Conservation (phyloP, 2,329 filamentous ascomycete species). For the Scytalidium lignicola region DNA sequence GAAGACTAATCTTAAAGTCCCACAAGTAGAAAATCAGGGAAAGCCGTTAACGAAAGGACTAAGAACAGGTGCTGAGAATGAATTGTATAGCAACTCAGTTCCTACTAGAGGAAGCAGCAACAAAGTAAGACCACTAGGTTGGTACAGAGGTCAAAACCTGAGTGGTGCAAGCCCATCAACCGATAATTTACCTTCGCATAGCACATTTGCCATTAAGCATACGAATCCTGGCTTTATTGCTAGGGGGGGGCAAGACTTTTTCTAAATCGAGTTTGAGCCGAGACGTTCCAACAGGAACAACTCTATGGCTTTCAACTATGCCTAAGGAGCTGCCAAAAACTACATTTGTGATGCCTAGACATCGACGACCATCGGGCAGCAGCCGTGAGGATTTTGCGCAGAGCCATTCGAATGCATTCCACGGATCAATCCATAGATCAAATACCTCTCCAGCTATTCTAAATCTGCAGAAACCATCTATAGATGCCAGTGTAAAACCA, state of each 20-base stretch:
- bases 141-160: slow-evolving; percentile 32
- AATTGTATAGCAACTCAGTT: slow-evolving; percentile 68
- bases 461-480: slow-evolving; percentile 47
- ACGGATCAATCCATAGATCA: slow-evolving; percentile 50
- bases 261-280: slow-evolving; percentile 17
- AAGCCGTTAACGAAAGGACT: slow-evolving; percentile 74
- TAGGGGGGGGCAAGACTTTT: slow-evolving; percentile 44
- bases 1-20: slow-evolving; percentile 54
- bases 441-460: slow-evolving; percentile 37
- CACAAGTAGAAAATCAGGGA: slow-evolving; percentile 49
- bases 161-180: slow-evolving; percentile 41
- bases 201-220: slow-evolving; percentile 55
- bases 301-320: slow-evolving; percentile 50
- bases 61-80: slow-evolving; percentile 86
- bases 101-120: slow-evolving; percentile 57
- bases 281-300: slow-evolving; percentile 34
- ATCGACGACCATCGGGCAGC: slow-evolving; percentile 45
- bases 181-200: slow-evolving; percentile 41
- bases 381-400: slow-evolving; percentile 52
- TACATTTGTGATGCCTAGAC: slow-evolving; percentile 8
- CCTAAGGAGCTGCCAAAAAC: slow-evolving; percentile 30
- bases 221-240: slow-evolving; percentile 63
- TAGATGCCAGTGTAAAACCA: slow-evolving; percentile 25
- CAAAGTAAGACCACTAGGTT: slow-evolving; percentile 44
- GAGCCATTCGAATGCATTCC: slow-evolving; percentile 44